Evolutionary conservation across 1,284 basidiomycete species (phyloP), one percentile per base, ranked within the genome.

Genomic region (Xerocomus nothofagi): DNA sequence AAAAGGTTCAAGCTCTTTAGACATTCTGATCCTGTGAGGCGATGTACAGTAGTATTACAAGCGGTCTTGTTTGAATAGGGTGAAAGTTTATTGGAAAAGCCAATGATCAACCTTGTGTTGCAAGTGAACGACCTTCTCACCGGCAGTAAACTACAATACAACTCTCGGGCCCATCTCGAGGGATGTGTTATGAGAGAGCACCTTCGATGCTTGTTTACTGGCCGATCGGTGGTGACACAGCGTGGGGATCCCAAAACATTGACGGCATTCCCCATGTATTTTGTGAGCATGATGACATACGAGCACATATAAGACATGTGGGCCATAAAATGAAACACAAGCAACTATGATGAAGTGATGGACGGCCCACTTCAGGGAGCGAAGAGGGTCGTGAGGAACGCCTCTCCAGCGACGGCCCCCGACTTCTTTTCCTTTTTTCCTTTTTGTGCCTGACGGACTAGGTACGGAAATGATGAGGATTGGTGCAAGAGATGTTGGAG

Each of bases 331-430:
- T n/a, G 31, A 34, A 40, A 47, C 23, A 42, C 29, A 36, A 38
- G 37, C 37, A 49, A 49, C 39, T 46, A 57, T 42, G 24, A 29
- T n/a, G n/a, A n/a, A n/a, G n/a, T n/a, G n/a, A n/a, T n/a, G n/a
- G n/a, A n/a, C n/a, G n/a, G n/a, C 18, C 32, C 40, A 44, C 49
- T 43, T 91, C 77, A 97, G 67, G 91, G 84, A 71, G 93, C 84
- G 62, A 90, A 85, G 68, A 98, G 84, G 60, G 82, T 93, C 61
- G 80, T 79, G 70, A 93, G 76, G 91, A 97, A 98, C 54, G 82
- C 80, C 74, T 93, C 85, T 71, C 88, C 85, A 58, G 91, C 91
- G 55, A 84, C 74, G 40, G 77, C 73, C 68, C 81, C 84, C 57
- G 76, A 66, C 72, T 81, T 82, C 75, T 82, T 81, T 60, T 74